phyloP scores from a whole-genome alignment of 257 asterid genomes.

The Eustoma russellianum region DNA sequence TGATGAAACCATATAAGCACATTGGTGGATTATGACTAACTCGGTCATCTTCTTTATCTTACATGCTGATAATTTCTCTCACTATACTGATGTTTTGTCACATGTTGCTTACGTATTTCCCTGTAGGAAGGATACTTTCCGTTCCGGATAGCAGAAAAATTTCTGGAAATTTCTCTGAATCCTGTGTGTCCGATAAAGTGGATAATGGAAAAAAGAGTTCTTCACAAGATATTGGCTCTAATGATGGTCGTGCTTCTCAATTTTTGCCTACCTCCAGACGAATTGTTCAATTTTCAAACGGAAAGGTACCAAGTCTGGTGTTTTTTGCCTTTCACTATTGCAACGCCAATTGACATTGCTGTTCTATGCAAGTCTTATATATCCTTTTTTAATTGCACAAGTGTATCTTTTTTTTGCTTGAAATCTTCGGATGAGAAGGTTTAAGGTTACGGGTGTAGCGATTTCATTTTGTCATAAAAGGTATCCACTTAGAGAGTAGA shows the following conservation, averaged over 20 bases:
- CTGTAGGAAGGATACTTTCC: constrained; percentile 76
- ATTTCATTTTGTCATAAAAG: too few species aligned
- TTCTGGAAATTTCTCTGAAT: constrained; percentile 21
- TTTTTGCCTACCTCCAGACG: constrained; percentile 93
- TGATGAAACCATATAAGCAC: too few species aligned
- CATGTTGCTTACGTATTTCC: not conserved
- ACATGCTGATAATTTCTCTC: too few species aligned
- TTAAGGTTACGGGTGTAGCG: not conserved
- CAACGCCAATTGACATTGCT: too few species aligned
- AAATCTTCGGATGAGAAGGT: too few species aligned
- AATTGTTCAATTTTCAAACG: constrained; percentile 88
- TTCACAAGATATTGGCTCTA: constrained; percentile 20
- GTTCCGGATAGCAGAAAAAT: constrained; percentile 32
- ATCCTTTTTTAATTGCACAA: too few species aligned
- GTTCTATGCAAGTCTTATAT: too few species aligned
- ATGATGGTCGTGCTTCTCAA: constrained; percentile 52
- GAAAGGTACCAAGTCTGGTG: constrained; percentile 43
- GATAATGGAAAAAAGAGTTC: constrained; percentile 22
- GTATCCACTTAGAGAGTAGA: too few species aligned
- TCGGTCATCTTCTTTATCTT: too few species aligned
- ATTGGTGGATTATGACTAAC: too few species aligned
- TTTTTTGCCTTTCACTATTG: too few species aligned
- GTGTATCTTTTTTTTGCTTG: not conserved
- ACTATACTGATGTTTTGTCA: too few species aligned
- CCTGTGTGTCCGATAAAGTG: constrained; percentile 18